These are phyloP conservation scores for Pseudogymnoascus sp. DNA, from an alignment of 2,329 filamentous ascomycete genomes.

Conservation along the genomic window DNA sequence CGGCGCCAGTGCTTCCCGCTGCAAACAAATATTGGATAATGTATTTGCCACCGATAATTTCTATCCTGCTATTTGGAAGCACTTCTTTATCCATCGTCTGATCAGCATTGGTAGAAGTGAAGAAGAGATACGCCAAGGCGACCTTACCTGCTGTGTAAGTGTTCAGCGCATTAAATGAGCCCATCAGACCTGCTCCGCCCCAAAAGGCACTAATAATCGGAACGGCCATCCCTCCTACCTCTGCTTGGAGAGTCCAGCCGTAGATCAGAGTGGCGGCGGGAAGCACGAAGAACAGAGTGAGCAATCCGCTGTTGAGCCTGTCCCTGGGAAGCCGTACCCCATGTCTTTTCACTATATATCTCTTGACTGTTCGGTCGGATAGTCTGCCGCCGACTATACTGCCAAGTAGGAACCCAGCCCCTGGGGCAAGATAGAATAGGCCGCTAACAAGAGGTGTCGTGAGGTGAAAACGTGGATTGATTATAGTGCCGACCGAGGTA, in stretches of 20 bases:
- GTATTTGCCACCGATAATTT: conserved; percentile 27
- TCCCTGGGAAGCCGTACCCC: conserved; percentile 27
- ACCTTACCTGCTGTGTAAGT: conserved; percentile 32
- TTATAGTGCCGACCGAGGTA: conserved; percentile 55
- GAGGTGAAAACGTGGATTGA: conserved; percentile 62
- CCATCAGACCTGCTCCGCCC: conserved; percentile 29
- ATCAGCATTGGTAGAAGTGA: neutral
- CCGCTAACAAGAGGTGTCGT: conserved; percentile 53
- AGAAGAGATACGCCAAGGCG: neutral
- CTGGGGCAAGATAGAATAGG: conserved; percentile 62
- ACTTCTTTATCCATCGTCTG: conserved; percentile 17
- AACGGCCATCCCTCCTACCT: conserved; percentile 28
- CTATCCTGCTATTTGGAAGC: conserved; percentile 19
- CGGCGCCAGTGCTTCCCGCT: conserved; percentile 20
- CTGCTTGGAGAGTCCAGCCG: conserved; percentile 30
- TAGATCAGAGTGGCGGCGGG: conserved; percentile 28
- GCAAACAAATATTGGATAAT: conserved; percentile 26
- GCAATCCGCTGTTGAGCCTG: conserved; percentile 27
- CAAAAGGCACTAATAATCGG: conserved; percentile 29
- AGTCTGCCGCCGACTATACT: conserved; percentile 53
- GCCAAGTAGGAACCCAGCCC: conserved; percentile 54
- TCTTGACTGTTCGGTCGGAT: conserved; percentile 33
- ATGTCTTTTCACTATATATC: conserved; percentile 30
- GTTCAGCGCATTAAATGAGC: conserved; percentile 32
- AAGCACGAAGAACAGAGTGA: conserved; percentile 25